phyloP scores from a whole-genome alignment of 1,284 basidiomycete genomes.

The Leccinum fallax region DNA sequence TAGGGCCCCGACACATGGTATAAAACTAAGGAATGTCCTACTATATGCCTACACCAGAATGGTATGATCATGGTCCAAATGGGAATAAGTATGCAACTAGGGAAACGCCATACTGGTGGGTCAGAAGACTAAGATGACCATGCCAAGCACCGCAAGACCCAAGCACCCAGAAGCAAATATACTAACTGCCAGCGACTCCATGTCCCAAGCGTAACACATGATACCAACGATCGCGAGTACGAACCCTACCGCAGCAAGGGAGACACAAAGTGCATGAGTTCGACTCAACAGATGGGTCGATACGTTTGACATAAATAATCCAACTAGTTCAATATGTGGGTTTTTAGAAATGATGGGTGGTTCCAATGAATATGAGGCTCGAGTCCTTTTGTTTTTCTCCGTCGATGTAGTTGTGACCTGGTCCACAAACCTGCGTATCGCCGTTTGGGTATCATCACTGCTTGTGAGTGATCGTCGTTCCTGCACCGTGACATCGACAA shows the following conservation, averaged over 20 bases:
- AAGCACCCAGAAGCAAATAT: constrained; percentile 47
- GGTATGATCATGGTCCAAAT: background rate
- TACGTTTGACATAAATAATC: constrained; percentile 33
- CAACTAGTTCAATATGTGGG: constrained; percentile 49
- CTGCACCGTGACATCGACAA: background rate
- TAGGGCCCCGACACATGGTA: background rate
- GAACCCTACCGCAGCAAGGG: constrained; percentile 52
- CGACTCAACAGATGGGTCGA: constrained; percentile 52
- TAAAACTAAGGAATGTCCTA: background rate
- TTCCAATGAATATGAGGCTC: constrained; percentile 8
- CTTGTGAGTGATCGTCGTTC: background rate
- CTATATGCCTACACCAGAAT: background rate
- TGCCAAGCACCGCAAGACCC: constrained; percentile 28
- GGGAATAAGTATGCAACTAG: background rate
- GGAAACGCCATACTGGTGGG: background rate
- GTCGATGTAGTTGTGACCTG: background rate
- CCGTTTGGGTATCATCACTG: background rate
- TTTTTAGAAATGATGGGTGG: constrained; percentile 41
- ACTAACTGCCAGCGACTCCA: constrained; percentile 44
- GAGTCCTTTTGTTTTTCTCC: background rate
- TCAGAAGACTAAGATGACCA: constrained; percentile 19
- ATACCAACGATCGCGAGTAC: constrained; percentile 53
- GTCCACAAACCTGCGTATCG: background rate
- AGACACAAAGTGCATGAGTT: constrained; percentile 52
- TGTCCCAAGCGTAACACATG: constrained; percentile 52